Conservation (phyloP, 1,284 basidiomycete species). For the Golubevia pallescens region DNA sequence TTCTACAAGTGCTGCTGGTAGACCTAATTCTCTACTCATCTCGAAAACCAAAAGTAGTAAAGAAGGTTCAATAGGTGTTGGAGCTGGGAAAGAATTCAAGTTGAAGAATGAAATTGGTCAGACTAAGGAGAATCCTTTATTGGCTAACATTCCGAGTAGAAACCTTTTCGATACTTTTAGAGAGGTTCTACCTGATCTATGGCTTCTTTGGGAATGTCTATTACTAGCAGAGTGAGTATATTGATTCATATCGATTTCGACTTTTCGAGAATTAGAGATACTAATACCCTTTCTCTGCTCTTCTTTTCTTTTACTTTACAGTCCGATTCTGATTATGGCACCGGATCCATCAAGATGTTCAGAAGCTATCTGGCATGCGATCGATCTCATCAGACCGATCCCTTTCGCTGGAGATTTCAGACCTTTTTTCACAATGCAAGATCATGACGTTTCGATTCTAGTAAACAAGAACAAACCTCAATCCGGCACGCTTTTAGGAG, state of each 20-base stretch:
- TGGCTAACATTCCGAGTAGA: slow-evolving; percentile 47
- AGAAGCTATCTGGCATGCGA: slow-evolving; percentile 58
- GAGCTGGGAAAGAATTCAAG: background rate
- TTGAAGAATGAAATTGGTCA: background rate
- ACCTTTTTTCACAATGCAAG: slow-evolving; percentile 62
- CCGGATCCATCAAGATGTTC: slow-evolving; percentile 50
- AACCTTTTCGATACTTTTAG: slow-evolving; percentile 45
- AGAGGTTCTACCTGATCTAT: slow-evolving; percentile 42
- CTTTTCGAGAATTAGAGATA: background rate
- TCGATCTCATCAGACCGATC: slow-evolving; percentile 56
- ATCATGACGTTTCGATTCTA: slow-evolving; percentile 54
- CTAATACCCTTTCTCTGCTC: too few species aligned
- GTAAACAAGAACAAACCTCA: slow-evolving; percentile 54
- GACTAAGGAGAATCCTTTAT: slow-evolving; percentile 12
- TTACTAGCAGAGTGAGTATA: slow-evolving; percentile 39
- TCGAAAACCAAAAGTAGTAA: background rate
- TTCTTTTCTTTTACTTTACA: background rate
- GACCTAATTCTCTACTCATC: slow-evolving; percentile 1
- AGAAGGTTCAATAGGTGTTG: background rate
- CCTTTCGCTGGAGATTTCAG: slow-evolving; percentile 56
- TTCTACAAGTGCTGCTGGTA: slow-evolving; percentile 8
- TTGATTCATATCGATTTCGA: background rate
- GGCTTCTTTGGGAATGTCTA: slow-evolving; percentile 60
- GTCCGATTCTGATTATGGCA: slow-evolving; percentile 53
- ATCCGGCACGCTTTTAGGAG: slow-evolving; percentile 49